Evolutionary conservation across 495 filamentous ascomycete genomes (phyloP).

Genomic region (Aspergillus homomorphus): DNA sequence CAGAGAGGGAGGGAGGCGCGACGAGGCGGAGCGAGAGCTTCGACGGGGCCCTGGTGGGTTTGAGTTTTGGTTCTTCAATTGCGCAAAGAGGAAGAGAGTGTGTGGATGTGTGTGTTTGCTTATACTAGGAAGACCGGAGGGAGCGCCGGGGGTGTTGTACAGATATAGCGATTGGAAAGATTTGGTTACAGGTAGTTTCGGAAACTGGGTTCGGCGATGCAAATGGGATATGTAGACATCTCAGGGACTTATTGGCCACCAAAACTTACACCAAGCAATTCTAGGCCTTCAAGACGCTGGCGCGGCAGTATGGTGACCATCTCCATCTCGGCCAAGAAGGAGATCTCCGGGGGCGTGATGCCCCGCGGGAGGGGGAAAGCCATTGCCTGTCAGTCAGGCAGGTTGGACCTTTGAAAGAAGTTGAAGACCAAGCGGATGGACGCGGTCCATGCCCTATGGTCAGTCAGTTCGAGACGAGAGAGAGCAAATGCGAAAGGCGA

Average conservation of each 20-base stretch:
- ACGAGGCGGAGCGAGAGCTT: constrained; percentile 74
- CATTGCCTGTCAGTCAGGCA: constrained; percentile 49
- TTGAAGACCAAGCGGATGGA: not conserved
- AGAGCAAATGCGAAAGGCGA: not conserved
- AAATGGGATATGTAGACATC: not conserved
- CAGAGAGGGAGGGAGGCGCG: constrained; percentile 82
- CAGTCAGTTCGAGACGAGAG: not conserved
- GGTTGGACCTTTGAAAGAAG: not conserved
- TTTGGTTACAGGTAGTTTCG: too few species aligned
- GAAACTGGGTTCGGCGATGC: not conserved
- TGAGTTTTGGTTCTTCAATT: not conserved
- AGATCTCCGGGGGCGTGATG: constrained; percentile 83
- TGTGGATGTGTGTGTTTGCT: not conserved
- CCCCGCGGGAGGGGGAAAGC: constrained; percentile 79
- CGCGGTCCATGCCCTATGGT: not conserved
- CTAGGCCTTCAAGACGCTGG: constrained; percentile 79
- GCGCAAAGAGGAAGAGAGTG: not conserved
- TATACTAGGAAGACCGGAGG: too few species aligned
- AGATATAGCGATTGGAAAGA: not conserved
- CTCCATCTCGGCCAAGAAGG: constrained; percentile 97
- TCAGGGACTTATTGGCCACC: constrained; percentile 4
- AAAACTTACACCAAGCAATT: constrained; percentile 74
- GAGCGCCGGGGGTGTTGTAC: constrained; percentile 3
- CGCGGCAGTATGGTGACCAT: constrained; percentile 88
- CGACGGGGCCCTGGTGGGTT: constrained; percentile 65